Evolutionary conservation across 2,329 filamentous ascomycete genomes (phyloP), one percentile per base, ranked within the genome.

Genomic region (Colletotrichum sidae): DNA sequence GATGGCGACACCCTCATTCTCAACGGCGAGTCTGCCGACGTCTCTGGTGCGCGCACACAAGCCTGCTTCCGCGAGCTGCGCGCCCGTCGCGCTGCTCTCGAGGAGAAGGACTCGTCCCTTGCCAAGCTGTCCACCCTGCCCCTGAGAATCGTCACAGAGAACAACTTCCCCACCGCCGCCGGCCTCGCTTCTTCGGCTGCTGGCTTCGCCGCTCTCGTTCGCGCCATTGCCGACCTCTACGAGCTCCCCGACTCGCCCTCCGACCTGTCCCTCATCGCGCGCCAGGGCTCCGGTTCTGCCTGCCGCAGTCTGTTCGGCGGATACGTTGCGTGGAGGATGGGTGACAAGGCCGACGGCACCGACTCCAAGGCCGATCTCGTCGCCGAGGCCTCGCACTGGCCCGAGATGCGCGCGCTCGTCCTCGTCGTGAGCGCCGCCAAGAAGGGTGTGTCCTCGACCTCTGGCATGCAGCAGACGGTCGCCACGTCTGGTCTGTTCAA

Each of bases 131-230:
- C 93, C 10, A 76, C 84, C 55, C 84, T 92, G 73, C 89, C 92
- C 39, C 88, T 99, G 67, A 92, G 90, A 72, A 90, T 99, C 70
- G 94, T 97, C 61, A 96, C 92, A 62, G 92, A 96, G 83, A 99
- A 99, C 86, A 99, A 99, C 86, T 99, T 99, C 86, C 96, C 96
- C 69, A 99, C 96, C 2, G 96, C 96, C 34, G 96, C 96, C 5
- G 96, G 96, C 7, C 89, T 99, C 13, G 90, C 90, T 4, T 90
- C 87, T 15, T 92, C 89, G 0, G 90, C 89, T 1, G 89, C 89
- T 1, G 89, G 89, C 6, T 91, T 91, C 69, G 89, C 89, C 3
- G 89, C 89, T 17, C 81, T 91, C 6, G 89, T 98, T 17, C 88
- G 94, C 64, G 94, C 93, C 69, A 93, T 99, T 72, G 96, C 96